Evolutionary conservation across 192 early-diverging fungal genomes (phyloP).

Genomic region (Coemansia sp.): DNA sequence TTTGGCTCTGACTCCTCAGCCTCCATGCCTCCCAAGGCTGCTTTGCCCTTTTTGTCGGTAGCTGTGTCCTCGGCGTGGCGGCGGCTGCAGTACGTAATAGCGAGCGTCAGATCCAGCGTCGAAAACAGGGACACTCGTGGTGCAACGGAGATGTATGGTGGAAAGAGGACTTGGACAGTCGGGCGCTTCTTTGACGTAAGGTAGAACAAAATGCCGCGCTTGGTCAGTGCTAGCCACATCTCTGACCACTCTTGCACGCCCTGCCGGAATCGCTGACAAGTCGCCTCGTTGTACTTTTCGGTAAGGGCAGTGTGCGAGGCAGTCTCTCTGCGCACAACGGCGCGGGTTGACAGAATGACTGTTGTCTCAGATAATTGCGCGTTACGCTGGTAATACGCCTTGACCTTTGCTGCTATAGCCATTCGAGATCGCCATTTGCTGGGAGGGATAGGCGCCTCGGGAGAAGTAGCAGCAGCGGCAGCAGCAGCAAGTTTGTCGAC

Average conservation of each 20-base stretch:
- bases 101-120: slow-evolving; percentile 48
- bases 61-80: background rate
- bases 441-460: background rate
- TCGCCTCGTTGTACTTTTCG: slow-evolving; percentile 44
- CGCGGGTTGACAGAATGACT: slow-evolving; percentile 33
- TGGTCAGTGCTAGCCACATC: slow-evolving; percentile 47
- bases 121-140: slow-evolving; percentile 53
- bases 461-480: background rate
- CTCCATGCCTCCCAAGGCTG: slow-evolving; percentile 1
- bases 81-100: slow-evolving; percentile 38
- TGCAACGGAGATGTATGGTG: slow-evolving; percentile 23
- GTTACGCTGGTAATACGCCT: slow-evolving; percentile 23
- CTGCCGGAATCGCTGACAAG: slow-evolving; percentile 26
- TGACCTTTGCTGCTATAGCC: slow-evolving; percentile 34
- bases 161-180: slow-evolving; percentile 24
- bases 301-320: slow-evolving; percentile 23
- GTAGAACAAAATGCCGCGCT: slow-evolving; percentile 42
- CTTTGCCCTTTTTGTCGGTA: slow-evolving; percentile 12
- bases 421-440: slow-evolving; percentile 9
- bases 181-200: slow-evolving; percentile 25
- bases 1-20: slow-evolving; percentile 16
- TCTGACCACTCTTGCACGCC: slow-evolving; percentile 46
- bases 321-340: slow-evolving; percentile 36
- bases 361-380: slow-evolving; percentile 32
- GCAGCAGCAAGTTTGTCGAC: background rate